These are phyloP conservation scores for Cytospora chrysosperma DNA, from an alignment of 2,329 filamentous ascomycete species.

Conservation along the genomic window DNA sequence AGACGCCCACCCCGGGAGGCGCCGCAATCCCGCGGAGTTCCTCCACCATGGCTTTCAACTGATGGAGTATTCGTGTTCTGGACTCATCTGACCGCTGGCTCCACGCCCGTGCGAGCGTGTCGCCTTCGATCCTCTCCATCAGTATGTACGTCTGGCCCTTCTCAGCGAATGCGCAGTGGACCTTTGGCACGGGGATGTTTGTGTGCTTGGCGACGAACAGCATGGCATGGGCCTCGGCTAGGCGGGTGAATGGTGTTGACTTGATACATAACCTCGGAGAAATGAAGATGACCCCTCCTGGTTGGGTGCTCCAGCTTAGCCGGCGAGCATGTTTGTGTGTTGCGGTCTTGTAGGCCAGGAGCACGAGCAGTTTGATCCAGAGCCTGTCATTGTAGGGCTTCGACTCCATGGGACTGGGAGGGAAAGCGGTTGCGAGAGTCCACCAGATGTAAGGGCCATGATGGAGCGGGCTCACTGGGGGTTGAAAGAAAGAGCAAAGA, in stretches of 20 bases:
- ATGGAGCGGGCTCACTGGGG: background rate
- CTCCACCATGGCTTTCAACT: background rate
- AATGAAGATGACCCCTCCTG: conserved; percentile 2
- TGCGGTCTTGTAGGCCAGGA: conserved; percentile 14
- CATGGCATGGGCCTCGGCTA: conserved; percentile 13
- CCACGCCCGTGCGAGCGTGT: background rate
- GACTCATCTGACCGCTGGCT: background rate
- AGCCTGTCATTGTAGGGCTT: conserved; percentile 13
- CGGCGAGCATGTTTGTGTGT: conserved; percentile 4
- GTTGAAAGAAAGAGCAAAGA: background rate
- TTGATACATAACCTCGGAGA: conserved; percentile 10
- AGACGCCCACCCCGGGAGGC: background rate
- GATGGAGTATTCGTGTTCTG: background rate
- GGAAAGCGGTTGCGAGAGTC: background rate
- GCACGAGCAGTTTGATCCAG: conserved; percentile 16
- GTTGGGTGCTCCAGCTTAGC: background rate
- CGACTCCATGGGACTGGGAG: conserved; percentile 10
- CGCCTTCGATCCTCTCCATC: conserved; percentile 12
- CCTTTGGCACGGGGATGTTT: conserved; percentile 12
- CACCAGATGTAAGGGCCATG: conserved; percentile 2
- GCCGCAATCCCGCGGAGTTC: conserved; percentile 1
- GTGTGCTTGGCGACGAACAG: conserved; percentile 8
- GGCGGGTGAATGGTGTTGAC: conserved; percentile 10
- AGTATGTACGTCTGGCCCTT: conserved; percentile 5
- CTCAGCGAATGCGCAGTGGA: conserved; percentile 7